A percentile compares a stretch with the other conserved stretches of the same genome.
Conservation (phyloP, 805 yeast genomes). For the Dipodascus albidus region DNA sequence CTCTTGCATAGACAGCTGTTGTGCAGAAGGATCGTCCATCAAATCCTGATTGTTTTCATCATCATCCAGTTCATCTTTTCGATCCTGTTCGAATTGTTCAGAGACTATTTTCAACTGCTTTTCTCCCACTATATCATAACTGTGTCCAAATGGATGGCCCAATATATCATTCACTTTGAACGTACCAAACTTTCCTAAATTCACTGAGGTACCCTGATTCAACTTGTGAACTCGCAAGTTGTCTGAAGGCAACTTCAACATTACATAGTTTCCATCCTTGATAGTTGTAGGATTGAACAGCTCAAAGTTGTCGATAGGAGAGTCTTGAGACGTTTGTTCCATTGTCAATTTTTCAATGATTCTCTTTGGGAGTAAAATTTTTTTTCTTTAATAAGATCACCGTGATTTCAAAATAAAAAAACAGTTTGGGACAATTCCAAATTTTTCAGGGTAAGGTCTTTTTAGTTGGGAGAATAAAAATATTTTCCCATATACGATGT, state of each 20-base stretch:
- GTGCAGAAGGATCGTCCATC: conserved; percentile 59
- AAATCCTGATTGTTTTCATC: conserved; percentile 52
- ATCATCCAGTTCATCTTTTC: conserved; percentile 24
- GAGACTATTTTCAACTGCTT: conserved; percentile 21
- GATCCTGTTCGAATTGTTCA: conserved; percentile 28
- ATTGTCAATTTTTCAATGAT: neutral
- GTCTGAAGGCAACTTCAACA: conserved; percentile 73
- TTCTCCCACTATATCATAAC: conserved; percentile 69
- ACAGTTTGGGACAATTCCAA: neutral
- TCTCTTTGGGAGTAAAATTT: neutral
- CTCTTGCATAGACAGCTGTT: conserved; percentile 64
- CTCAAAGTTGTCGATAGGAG: neutral
- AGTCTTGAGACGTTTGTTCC: too few relatives aligned
- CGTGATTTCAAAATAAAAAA: neutral
- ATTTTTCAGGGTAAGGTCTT: neutral
- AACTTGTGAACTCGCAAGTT: conserved; percentile 61
- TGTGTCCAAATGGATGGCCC: conserved; percentile 77
- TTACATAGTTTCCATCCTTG: conserved; percentile 40
- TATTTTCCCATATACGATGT: neutral
- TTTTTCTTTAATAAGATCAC: neutral
- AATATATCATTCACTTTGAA: conserved; percentile 64
- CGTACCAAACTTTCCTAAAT: conserved; percentile 85
- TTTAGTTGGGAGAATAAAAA: neutral
- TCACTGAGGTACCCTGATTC: conserved; percentile 45
- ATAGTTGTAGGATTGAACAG: conserved; percentile 24